Percentiles rank a stretch among this genome's conserved stretches.
phyloP scores from a whole-genome alignment of 2,329 filamentous ascomycete species.

The Penicillium sp. region DNA sequence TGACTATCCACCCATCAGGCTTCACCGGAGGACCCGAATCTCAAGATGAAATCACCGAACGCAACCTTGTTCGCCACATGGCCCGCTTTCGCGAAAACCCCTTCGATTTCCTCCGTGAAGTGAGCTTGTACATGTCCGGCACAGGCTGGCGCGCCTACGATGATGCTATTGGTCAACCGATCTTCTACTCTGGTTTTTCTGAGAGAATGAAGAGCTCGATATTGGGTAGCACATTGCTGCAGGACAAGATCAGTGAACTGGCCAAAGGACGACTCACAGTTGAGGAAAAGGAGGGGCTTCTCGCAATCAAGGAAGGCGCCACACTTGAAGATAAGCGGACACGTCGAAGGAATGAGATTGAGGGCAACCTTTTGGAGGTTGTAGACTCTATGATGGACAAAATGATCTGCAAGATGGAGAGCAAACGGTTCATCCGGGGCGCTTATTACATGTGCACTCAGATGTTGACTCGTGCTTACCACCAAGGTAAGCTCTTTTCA shows the following conservation, averaged over 20 bases:
- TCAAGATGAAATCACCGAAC: constrained; percentile 49
- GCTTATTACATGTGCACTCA: constrained; percentile 91
- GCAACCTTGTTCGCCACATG: constrained; percentile 67
- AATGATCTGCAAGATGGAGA: constrained; percentile 99
- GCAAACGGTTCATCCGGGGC: constrained; percentile 84
- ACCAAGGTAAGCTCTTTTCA: constrained; percentile 64
- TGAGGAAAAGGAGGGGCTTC: constrained; percentile 73
- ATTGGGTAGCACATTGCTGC: constrained; percentile 73
- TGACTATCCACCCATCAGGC: constrained; percentile 73
- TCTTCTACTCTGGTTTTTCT: constrained; percentile 89
- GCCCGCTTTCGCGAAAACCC: constrained; percentile 77
- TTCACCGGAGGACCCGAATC: constrained; percentile 46
- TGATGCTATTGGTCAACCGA: constrained; percentile 81
- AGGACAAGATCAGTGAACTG: constrained; percentile 71
- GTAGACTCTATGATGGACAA: constrained; percentile 84
- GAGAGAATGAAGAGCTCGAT: constrained; percentile 84
- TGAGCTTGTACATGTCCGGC: constrained; percentile 89
- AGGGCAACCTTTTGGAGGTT: constrained; percentile 73
- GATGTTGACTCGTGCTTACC: constrained; percentile 86
- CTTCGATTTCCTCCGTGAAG: constrained; percentile 83
- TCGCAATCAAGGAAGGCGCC: constrained; percentile 46
- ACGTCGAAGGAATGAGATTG: constrained; percentile 59
- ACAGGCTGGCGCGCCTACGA: constrained; percentile 96
- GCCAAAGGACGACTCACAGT: constrained; percentile 72
- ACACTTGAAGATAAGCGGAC: constrained; percentile 31